Base-by-base conservation (phyloP, 306 rosid species). In the Carpinus fangiana region DNA sequence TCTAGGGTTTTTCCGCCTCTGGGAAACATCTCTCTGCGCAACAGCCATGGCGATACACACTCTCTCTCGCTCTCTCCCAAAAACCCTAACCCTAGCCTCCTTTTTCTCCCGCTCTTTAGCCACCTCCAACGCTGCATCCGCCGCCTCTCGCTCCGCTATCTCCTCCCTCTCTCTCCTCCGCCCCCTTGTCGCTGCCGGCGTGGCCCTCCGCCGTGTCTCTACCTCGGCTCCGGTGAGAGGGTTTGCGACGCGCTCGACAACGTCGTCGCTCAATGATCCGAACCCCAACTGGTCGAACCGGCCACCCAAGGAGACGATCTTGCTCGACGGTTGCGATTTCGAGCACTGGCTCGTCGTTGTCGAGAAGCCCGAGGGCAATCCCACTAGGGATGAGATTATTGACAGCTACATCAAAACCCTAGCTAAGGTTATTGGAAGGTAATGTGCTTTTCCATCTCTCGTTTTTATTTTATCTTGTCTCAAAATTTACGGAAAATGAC, bases 291-390 rank as follows among this genome's bases (percentile, higher is more conserved):
- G 96, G 98, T 91, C 96, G 17, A 96, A 93, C 74, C 93, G 98
- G 0, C 98, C 98, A 7, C 99, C 98, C 1, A 91, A 91, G 73
- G 99, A 96, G 86, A 96, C 98, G 0, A 93, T 96, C 14, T 78
- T 96, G 70, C 97, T 93, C 59, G 99, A 96, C 55, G 99, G 99
- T 2, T 96, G 98, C 76, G 98, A 96, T 82, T 96, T 91, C 66
- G 96, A 96, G 80, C 99, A 96, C 84, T 96, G 99, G 99, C 97
- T 96, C 68, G 86, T 96, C 12, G 98, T 96, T 41, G 45, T 96
- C 94, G 99, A 96, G 78, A 88, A 89, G 60, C 99, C 99, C 2
- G 93, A 85, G 76, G 96, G 90, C 16, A 88, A 86, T 0, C 84
- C 88, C 9, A 91, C 96, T 0, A 86, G 99, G 73, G 98, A 96